A percentile compares a stretch with the other conserved stretches of the same genome.
phyloP scores from a whole-genome alignment of 2,329 filamentous ascomycete species.

The Ophiostoma fasciatum region DNA sequence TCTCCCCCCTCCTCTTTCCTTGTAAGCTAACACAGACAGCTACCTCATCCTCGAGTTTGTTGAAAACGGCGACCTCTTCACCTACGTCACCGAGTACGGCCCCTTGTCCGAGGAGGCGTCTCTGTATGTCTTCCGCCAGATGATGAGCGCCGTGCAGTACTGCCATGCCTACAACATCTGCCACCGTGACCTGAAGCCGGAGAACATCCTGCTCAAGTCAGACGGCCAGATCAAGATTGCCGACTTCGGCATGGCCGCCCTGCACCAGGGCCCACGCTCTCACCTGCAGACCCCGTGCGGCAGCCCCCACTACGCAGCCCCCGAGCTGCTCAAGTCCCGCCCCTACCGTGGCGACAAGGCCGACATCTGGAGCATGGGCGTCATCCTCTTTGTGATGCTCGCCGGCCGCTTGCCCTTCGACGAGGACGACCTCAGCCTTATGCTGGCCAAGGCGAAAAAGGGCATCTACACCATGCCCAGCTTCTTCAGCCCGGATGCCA shows the following conservation, averaged over 20 bases:
- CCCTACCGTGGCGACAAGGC: constrained; percentile 73
- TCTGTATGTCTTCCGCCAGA: constrained; percentile 78
- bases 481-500: constrained; percentile 51
- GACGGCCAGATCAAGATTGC: constrained; percentile 77
- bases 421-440: constrained; percentile 42
- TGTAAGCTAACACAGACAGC: constrained; percentile 27
- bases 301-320: constrained; percentile 91
- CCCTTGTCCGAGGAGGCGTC: constrained; percentile 67
- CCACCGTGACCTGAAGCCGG: constrained; percentile 89
- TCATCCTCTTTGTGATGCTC: constrained; percentile 79
- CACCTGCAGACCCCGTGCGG: constrained; percentile 82
- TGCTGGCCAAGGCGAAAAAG: constrained; percentile 46
- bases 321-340: constrained; percentile 67
- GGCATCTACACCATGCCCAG: constrained; percentile 47
- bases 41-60: constrained; percentile 93
- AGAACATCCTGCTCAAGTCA: constrained; percentile 80
- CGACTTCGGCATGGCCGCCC: constrained; percentile 94
- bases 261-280: constrained; percentile 65
- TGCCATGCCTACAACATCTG: constrained; percentile 92
- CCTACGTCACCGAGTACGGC: constrained; percentile 63
- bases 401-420: constrained; percentile 76
- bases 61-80: constrained; percentile 64
- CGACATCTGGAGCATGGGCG: constrained; percentile 89
- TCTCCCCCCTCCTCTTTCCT: not conserved
- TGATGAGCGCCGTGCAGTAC: constrained; percentile 82